phyloP scores from a whole-genome alignment of 495 filamentous ascomycete species.

The Penicillium lividum region DNA sequence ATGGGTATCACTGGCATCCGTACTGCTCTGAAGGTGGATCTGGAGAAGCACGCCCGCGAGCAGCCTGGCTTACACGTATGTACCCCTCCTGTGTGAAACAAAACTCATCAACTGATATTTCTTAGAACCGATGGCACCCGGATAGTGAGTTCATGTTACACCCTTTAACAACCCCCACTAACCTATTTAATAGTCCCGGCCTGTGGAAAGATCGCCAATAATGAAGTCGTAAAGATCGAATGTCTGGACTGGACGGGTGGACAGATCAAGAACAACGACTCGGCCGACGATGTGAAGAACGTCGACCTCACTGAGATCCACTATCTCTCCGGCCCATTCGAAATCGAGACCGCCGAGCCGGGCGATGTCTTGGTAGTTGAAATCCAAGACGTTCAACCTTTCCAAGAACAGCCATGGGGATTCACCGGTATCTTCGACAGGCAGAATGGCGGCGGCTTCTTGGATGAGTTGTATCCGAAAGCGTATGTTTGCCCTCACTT shows the following conservation, averaged over 20 bases:
- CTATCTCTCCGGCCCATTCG: slow-evolving; percentile 90
- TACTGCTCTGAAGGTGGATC: slow-evolving; percentile 72
- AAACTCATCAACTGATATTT: background rate
- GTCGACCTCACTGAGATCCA: slow-evolving; percentile 84
- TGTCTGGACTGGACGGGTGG: slow-evolving; percentile 89
- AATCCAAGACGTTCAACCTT: slow-evolving; percentile 94
- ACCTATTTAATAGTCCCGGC: slow-evolving; percentile 64
- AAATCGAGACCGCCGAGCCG: slow-evolving; percentile 81
- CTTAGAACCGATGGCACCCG: slow-evolving; percentile 91
- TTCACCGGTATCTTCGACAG: slow-evolving; percentile 85
- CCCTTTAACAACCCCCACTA: background rate
- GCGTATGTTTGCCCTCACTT: slow-evolving; percentile 47
- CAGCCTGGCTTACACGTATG: slow-evolving; percentile 77
- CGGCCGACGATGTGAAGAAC: slow-evolving; percentile 82
- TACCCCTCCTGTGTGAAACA: background rate
- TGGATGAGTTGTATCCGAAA: slow-evolving; percentile 87
- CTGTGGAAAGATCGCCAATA: slow-evolving; percentile 72
- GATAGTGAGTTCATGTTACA: slow-evolving; percentile 60
- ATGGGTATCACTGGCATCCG: slow-evolving; percentile 68
- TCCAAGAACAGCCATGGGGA: slow-evolving; percentile 86
- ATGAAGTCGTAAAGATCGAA: slow-evolving; percentile 92
- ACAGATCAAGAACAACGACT: slow-evolving; percentile 87
- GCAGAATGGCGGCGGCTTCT: slow-evolving; percentile 86
- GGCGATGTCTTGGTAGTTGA: slow-evolving; percentile 88
- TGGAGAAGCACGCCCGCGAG: slow-evolving; percentile 74